Conservation (phyloP, 768 basidiomycete genomes). For the Termitomyces sp. region DNA sequence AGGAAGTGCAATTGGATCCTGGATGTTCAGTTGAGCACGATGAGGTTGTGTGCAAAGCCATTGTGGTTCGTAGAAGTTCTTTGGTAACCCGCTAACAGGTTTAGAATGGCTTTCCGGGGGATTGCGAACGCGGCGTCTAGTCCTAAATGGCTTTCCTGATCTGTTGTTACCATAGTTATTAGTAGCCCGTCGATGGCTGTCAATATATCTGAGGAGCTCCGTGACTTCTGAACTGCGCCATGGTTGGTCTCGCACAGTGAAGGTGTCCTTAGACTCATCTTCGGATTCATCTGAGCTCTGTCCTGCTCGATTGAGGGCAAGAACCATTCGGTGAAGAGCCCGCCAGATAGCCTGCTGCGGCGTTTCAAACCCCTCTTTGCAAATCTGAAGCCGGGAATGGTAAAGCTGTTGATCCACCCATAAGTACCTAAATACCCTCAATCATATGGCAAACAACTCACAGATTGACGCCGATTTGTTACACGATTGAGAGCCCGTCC, state of each 20-base stretch:
- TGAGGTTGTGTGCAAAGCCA: background rate
- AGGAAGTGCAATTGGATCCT: background rate
- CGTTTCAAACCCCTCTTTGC: background rate
- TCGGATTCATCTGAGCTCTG: background rate
- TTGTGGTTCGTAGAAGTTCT: background rate
- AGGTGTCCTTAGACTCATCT: background rate
- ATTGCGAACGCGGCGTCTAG: background rate
- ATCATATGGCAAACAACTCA: background rate
- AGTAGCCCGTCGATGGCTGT: background rate
- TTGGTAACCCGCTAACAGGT: background rate
- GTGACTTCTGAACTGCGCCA: background rate
- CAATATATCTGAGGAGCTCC: background rate
- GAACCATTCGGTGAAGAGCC: background rate
- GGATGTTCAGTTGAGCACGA: background rate
- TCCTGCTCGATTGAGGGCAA: background rate
- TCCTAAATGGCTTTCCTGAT: background rate
- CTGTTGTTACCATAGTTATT: slow-evolving; percentile 1
- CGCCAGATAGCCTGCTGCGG: background rate
- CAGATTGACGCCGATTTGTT: background rate
- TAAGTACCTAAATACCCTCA: no score
- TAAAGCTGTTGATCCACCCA: background rate
- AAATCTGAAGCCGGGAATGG: background rate
- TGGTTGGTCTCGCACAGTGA: background rate
- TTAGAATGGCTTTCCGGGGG: background rate
- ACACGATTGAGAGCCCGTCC: background rate